phyloP scores from a whole-genome alignment of 495 filamentous ascomycete genomes.

The Penicillium coffeae region DNA sequence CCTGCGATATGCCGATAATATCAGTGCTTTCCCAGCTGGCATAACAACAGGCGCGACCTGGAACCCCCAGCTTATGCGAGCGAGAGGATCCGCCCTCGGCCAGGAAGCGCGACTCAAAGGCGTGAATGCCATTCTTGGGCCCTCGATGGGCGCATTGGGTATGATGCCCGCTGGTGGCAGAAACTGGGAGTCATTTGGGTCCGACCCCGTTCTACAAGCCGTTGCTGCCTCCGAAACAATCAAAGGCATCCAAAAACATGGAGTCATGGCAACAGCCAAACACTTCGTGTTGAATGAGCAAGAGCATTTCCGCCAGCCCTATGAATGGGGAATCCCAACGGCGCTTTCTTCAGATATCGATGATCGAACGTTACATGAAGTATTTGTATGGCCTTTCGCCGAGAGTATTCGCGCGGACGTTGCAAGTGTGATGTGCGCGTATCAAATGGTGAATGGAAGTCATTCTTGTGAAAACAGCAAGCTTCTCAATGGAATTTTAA shows the following conservation, averaged over 20 bases:
- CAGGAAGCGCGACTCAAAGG: conserved; percentile 67
- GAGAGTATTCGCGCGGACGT: conserved; percentile 86
- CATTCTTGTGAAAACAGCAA: conserved; percentile 92
- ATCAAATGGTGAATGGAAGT: conserved; percentile 88
- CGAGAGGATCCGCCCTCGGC: conserved; percentile 64
- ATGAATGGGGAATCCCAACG: conserved; percentile 71
- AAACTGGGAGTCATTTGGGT: conserved; percentile 86
- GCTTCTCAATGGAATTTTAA: conserved; percentile 85
- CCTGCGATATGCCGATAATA: conserved; percentile 69
- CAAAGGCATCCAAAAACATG: conserved; percentile 71
- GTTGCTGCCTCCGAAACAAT: conserved; percentile 67
- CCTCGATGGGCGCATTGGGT: conserved; percentile 73
- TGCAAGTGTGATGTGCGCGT: conserved; percentile 81
- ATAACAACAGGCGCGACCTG: conserved; percentile 84
- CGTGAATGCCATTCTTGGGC: conserved; percentile 72
- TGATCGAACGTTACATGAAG: conserved; percentile 75
- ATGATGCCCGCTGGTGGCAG: conserved; percentile 81
- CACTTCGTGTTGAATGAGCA: conserved; percentile 84
- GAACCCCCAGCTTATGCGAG: conserved; percentile 75
- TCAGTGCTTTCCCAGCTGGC: conserved; percentile 79
- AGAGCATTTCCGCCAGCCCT: conserved; percentile 74
- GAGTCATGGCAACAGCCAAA: conserved; percentile 81
- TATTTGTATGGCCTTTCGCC: conserved; percentile 88
- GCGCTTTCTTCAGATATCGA: conserved; percentile 79
- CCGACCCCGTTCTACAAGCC: conserved; percentile 72